Percentiles rank a stretch among this genome's conserved stretches.
These are phyloP conservation scores for Ustilago lituana DNA, from an alignment of 1,284 basidiomycete genomes.

Conservation along the genomic window DNA sequence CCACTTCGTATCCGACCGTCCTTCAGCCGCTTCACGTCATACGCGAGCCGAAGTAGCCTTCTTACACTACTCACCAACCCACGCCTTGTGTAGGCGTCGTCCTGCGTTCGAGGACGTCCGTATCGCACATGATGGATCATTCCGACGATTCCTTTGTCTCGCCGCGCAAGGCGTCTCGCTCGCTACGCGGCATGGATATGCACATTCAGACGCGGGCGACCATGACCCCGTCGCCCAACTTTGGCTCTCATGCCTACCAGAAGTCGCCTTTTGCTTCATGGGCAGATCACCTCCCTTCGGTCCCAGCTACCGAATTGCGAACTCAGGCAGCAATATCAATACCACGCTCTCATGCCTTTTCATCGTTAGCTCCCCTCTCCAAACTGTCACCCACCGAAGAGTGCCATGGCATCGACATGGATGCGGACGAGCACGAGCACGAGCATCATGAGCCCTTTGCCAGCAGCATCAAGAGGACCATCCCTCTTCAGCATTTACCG, in stretches of 20 bases:
- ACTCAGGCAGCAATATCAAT: conserved; percentile 25
- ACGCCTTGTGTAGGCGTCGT: neutral
- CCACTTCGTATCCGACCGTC: no score
- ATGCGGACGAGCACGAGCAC: conserved; percentile 8
- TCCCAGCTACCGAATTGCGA: conserved; percentile 31
- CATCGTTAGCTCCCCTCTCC: conserved; percentile 37
- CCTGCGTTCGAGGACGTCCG: conserved; percentile 15
- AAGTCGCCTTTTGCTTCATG: conserved; percentile 46
- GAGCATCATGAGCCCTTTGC: conserved; percentile 9
- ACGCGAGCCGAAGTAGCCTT: no score
- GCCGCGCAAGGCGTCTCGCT: conserved; percentile 19
- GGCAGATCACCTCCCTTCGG: conserved; percentile 22
- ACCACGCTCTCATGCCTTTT: conserved; percentile 50
- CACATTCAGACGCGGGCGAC: conserved; percentile 29
- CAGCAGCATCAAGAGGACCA: conserved; percentile 37
- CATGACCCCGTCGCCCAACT: conserved; percentile 57
- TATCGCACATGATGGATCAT: conserved; percentile 16
- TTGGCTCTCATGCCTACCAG: conserved; percentile 37
- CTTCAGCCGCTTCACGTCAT: no score
- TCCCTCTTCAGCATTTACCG: conserved; percentile 28
- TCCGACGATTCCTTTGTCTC: conserved; percentile 32
- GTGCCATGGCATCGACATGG: conserved; percentile 24
- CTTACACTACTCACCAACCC: neutral
- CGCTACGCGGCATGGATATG: conserved; percentile 15
- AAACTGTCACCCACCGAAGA: conserved; percentile 34